Base-by-base conservation (phyloP, 2,329 filamentous ascomycete species). In the Cryphonectria radicalis region DNA sequence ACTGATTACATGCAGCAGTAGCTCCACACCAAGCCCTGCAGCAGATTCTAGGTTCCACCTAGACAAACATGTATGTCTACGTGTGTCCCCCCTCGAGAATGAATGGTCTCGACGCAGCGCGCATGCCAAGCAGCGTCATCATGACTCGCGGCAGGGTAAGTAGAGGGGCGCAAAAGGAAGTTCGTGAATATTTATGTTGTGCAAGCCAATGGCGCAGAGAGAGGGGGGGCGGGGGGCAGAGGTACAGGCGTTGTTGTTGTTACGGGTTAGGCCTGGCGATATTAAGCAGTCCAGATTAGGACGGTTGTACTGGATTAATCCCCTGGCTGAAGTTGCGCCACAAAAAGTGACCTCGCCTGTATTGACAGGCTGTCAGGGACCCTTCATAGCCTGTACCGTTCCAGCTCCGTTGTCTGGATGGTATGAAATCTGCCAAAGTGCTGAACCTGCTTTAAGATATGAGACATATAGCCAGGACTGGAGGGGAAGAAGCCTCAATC, bases 1-100 rank as follows among this genome's bases (percentile, higher is more conserved):
- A 35, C 60, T 46, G 10, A 64, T 65, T 53, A 53, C 63, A 53
- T 43, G 63, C 63, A 65, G 63, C 53, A 65, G 42, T 32, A 43
- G 63, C 17, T 4, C 35, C 62, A 42, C 14, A 37, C 60, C 32
- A n/a, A 25, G 53, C 63, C 63, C 63, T 65, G 63, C 7, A 50
- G 40, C 32, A 32, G 22, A 46, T 64, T 17, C 40, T 32, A 32
- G 32, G 32, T 32, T 32, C 37, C 55, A n/a, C 11, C 59, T 32
- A 40, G 59, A 19, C 59, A 32, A 32, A 32, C 59, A 50, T 50
- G 43, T 37, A 19, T 62, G 10, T 3, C 13, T 35, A n/a, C 37
- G 37, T 40, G 37, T 40, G 37, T 13, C 37, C 10, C 17, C 28
- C 6, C 25, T 8, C 28, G 11, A 10, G 14, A 59, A 59, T 50